A percentile compares a stretch with the other conserved stretches of the same genome.
These are phyloP conservation scores for Fusarium sp. DNA, from an alignment of 2,329 filamentous ascomycete species.

Conservation along the genomic window DNA sequence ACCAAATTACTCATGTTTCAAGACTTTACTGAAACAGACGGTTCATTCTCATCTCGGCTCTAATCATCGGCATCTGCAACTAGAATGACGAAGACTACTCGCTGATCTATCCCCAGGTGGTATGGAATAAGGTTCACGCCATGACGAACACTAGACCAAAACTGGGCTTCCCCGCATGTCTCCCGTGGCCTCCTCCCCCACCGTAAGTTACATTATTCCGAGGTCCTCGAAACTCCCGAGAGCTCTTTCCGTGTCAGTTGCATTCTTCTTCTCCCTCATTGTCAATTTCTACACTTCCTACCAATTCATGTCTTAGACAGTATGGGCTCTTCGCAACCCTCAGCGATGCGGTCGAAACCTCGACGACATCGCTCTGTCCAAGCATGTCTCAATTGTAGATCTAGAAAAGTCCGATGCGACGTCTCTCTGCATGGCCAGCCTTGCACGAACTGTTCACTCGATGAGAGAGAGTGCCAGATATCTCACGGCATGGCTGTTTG, in stretches of 20 bases:
- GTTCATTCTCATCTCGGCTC: neutral
- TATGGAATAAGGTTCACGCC: no score
- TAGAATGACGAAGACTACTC: no score
- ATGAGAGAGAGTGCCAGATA: neutral
- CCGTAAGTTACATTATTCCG: neutral
- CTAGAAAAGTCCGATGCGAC: constrained; percentile 4
- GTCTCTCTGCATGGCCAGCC: neutral
- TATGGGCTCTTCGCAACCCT: neutral
- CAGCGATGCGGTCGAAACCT: neutral
- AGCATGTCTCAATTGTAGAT: neutral
- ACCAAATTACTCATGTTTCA: neutral
- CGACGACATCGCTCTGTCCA: neutral
- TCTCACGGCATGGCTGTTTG: neutral
- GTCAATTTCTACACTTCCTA: neutral
- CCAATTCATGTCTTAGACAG: neutral
- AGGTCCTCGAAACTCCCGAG: neutral
- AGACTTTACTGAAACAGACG: neutral
- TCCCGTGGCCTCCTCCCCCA: neutral
- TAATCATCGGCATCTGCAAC: neutral
- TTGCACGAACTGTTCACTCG: neutral
- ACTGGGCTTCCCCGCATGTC: neutral
- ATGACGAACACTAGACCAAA: neutral
- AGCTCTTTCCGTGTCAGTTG: neutral
- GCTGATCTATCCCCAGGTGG: no score
- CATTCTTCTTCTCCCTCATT: neutral